Base-by-base conservation (phyloP, 2,329 filamentous ascomycete genomes). In the Calonectria pseudoturangicola region DNA sequence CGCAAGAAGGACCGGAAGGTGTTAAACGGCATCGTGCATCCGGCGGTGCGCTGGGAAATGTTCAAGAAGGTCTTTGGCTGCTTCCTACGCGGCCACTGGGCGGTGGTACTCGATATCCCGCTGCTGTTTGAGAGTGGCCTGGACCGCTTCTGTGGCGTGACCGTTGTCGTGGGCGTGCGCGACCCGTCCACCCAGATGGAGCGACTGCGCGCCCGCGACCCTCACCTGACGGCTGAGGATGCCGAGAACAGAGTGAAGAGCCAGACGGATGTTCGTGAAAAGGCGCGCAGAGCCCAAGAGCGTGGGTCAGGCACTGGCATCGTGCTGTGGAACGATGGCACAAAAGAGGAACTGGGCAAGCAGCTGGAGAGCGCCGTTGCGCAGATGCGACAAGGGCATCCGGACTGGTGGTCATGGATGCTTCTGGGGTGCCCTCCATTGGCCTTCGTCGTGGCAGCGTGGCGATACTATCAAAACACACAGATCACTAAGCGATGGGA, bases 1-100 rank as follows among this genome's bases (percentile, higher is more conserved):
- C 88, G 90, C 70, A 89, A 90, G 79, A 89, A 87, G 75, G 95
- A 98, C 83, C 89, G 96, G 30, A 91, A 89, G 66, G 92, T 94
- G 36, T 88, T 99, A 16, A 98, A 98, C 82, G 88, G 90, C 62
- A 98, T 99, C 76, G 94, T 98, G 64, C 97, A 99, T 83, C 97
- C 97, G 0, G 95, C 95, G 0, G 96, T 99, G 50, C 89, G 96
- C 48, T 89, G 87, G 81, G 95, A 94, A 83, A 96, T 98, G 89
- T 95, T 95, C 83, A 91, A 89, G 79, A 88, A 90, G 60, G 90
- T 98, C 70, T 81, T 95, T n/a, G 87, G 88, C 73, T 91, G 91
- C 77, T 98, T 98, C 81, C 68, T 97, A 16, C 85, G 85, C 1
- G 96, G 97, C 0, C 83, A 92, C 81, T 97, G 96, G 95, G 96